Percentiles rank a stretch among this genome's conserved stretches.
Evolutionary conservation across 495 filamentous ascomycete genomes (phyloP).

Genomic region (Aspergillus sclerotiicarbonarius): DNA sequence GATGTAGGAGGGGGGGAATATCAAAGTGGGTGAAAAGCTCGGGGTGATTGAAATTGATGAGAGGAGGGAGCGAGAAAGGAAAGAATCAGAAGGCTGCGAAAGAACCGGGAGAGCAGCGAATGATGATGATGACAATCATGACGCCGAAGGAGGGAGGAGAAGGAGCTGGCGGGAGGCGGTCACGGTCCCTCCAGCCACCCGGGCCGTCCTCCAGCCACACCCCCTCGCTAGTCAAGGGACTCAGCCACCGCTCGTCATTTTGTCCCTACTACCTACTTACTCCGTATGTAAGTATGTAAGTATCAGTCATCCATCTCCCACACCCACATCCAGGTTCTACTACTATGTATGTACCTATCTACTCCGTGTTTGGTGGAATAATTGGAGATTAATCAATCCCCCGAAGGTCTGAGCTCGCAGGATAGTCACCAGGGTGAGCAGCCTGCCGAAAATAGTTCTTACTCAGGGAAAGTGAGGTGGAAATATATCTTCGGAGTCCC

Average conservation of each 20-base stretch:
- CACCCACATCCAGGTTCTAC: no score
- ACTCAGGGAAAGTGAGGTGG: no score
- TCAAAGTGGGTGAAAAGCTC: neutral
- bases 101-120: conserved; percentile 10
- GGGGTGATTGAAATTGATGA: neutral
- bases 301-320: no score
- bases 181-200: conserved; percentile 6
- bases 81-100: conserved; percentile 7
- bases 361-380: no score
- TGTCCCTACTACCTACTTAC: neutral
- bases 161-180: conserved; percentile 23
- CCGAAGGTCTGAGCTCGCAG: no score
- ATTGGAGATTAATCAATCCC: no score
- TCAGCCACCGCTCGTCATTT: conserved; percentile 2
- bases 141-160: conserved; percentile 17
- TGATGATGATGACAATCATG: conserved; percentile 22
- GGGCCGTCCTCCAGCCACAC: no score
- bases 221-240: neutral
- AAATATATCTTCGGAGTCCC: no score
- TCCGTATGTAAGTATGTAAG: no score
- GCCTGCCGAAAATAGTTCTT: no score
- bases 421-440: neutral
- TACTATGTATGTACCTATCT: no score
- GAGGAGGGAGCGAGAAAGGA: conserved; percentile 2
- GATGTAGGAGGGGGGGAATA: neutral